A percentile compares a stretch with the other conserved stretches of the same genome.
phyloP scores from a whole-genome alignment of 768 basidiomycete species.

The Serendipita vermifera region DNA sequence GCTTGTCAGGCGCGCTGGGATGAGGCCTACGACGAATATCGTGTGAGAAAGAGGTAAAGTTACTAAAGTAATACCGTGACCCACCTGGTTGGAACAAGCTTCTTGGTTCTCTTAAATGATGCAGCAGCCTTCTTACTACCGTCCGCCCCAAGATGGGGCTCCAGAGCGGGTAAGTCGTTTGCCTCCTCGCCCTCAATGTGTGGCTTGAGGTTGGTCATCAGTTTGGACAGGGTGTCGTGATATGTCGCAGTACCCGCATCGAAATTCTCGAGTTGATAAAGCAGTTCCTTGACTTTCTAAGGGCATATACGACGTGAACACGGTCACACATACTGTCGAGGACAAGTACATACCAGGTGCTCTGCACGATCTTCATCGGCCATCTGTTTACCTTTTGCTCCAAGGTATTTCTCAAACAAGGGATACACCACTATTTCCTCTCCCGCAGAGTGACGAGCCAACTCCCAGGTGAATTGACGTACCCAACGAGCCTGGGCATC shows the following conservation, averaged over 20 bases:
- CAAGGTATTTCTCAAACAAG: constrained; percentile 45
- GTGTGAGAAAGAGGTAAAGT: not conserved
- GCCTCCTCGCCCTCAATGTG: constrained; percentile 48
- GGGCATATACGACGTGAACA: not conserved
- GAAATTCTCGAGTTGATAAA: constrained; percentile 36
- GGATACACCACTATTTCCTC: constrained; percentile 56
- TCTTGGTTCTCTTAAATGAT: constrained; percentile 43
- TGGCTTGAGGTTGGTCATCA: constrained; percentile 36
- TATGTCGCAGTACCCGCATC: constrained; percentile 23
- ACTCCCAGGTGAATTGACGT: constrained; percentile 44
- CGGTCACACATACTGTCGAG: too few species aligned
- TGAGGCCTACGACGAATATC: constrained; percentile 29
- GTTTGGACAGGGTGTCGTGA: constrained; percentile 28
- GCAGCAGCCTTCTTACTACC: constrained; percentile 32
- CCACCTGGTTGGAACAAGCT: constrained; percentile 47
- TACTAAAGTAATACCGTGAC: too few species aligned
- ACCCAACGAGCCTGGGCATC: constrained; percentile 43
- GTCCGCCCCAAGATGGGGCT: constrained; percentile 34
- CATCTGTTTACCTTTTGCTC: constrained; percentile 36
- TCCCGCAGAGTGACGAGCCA: constrained; percentile 43
- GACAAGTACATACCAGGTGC: constrained; percentile 35
- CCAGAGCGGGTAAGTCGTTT: constrained; percentile 44
- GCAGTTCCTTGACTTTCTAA: constrained; percentile 28
- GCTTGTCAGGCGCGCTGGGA: constrained; percentile 40
- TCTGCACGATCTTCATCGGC: constrained; percentile 46